Base-by-base conservation (phyloP, 257 asterid species). In the Ajuga chamaepitys region DNA sequence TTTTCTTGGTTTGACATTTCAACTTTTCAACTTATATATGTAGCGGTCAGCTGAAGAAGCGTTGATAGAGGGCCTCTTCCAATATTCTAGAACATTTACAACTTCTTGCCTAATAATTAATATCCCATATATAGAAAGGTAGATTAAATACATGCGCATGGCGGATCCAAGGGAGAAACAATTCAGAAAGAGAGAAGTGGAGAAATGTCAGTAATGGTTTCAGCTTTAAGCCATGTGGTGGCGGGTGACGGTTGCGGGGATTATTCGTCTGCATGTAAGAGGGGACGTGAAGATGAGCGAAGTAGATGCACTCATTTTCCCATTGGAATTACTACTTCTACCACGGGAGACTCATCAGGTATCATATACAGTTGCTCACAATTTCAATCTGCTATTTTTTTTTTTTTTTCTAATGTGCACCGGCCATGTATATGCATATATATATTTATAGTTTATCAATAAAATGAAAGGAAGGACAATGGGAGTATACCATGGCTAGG, bases 221-320 rank as follows among this genome's bases (percentile, higher is more conserved):
- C 87, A 0, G 95, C 95, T 42, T 54, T 86, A 56, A 63, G 81
- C 18, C 81, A 64, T 65, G 95, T 82, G 41, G 74, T 84, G 45
- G 82, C 82, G 1, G 58, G 22, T 1, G 81, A 58, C 7, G 67
- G 32, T 4, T 45, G 61, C 11, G 44, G 52, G 0, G 59, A 50
- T 34, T 17, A 66, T 22, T 46, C 60, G 37, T 46, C 68, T 69
- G 58, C 75, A 69, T 69, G 74, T 57, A 59, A 46, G 47, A 58
- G 60, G 30, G 42, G 44, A 9, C 53, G 60, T 47, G 34, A 58
- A 58, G 66, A 64, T 5, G 9, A 22, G 9, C 47, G 34, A 30
- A 20, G 4, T 4, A 4, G 17, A 13, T 41, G n/a, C n/a, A n/a
- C n/a, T n/a, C n/a, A n/a, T n/a, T n/a, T n/a, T n/a, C n/a, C n/a